Evolutionary conservation across 2,329 filamentous ascomycete genomes (phyloP), one percentile per base, ranked within the genome.

Genomic region (Colletotrichum spaethianum): DNA sequence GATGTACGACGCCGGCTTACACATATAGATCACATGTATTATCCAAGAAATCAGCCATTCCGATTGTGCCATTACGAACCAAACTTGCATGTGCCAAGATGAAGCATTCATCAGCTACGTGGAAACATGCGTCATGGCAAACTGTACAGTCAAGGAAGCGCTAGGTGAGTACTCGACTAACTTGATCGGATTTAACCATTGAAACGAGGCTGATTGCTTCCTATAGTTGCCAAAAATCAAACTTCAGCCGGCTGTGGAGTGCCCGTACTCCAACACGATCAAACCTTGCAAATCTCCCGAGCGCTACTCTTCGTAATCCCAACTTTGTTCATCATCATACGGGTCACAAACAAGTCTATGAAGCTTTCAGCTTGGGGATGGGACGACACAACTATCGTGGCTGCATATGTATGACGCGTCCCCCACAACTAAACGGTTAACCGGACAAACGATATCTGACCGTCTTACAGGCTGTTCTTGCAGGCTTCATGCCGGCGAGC

Each of bases 321-420:
- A 9, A 70, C 70, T 1, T 55, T 72, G 7, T 72, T 72, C 44
- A 36, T 64, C 38, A 12, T 69, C 2, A 9, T 63, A 2, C 53
- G 53, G 18, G 40, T 70, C 4, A 31, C 14, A 12, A 70, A 72
- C 23, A 72, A 72, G 16, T 63, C 18, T 16, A 55, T 72, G 59
- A 72, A 72, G 66, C 44, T 72, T 1, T 72, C 70, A 18, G 3
- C 65, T 3, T 72, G 65, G 65, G 38, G 65, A n/a, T 72, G 65
- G 70, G 70, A 72, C 20, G 70, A 72, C 38, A 46, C 38, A 20
- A 70, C 70, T 23, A 64, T 69, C 23, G 7, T 64, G 14, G 26
- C 70, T 11, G 65, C 70, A 26, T 72, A 72, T 60, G 70, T 72
- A 72, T 20, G 44, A 2, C 18, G 6, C 16, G 18, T 14, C 26